Evolutionary conservation across 306 rosid genomes (phyloP).

Genomic region (Comarum palustre): DNA sequence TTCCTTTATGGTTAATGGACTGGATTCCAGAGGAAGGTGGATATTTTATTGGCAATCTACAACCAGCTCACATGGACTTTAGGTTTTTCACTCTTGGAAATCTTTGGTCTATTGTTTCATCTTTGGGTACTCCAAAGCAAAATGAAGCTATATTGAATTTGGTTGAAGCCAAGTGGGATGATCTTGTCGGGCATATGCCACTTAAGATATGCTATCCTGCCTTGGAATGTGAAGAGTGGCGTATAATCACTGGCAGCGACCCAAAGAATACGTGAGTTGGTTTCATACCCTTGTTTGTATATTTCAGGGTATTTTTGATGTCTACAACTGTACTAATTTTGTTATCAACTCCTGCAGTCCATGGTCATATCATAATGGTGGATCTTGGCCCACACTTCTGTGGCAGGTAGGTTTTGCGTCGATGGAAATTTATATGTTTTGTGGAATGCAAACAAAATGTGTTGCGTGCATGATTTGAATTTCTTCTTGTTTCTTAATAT

Average conservation of each 20-base stretch:
- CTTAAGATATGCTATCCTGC: slow-evolving; percentile 91
- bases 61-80: slow-evolving; percentile 99
- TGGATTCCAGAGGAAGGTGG: slow-evolving; percentile 97
- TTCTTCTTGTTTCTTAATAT: not conserved
- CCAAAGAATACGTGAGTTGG: slow-evolving; percentile 85
- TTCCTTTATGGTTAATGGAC: slow-evolving; percentile 88
- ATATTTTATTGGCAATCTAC: slow-evolving; percentile 80
- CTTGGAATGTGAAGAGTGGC: slow-evolving; percentile 90
- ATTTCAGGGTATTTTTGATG: not conserved
- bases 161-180: slow-evolving; percentile 84
- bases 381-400: slow-evolving; percentile 97
- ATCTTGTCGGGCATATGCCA: slow-evolving; percentile 85
- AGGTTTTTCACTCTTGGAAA: slow-evolving; percentile 95
- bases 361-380: slow-evolving; percentile 98
- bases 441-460: not conserved
- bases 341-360: slow-evolving; percentile 53
- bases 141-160: slow-evolving; percentile 66
- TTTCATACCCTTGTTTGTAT: slow-evolving; percentile 6
- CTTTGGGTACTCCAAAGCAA: slow-evolving; percentile 88
- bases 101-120: slow-evolving; percentile 86
- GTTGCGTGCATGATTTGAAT: not conserved
- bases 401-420: slow-evolving; percentile 70
- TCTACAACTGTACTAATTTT: slow-evolving; percentile 16
- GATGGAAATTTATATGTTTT: not conserved
- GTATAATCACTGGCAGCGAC: slow-evolving; percentile 84